These are phyloP conservation scores for Wickerhamomyces bisporus DNA, from an alignment of 805 yeast genomes.

Conservation along the genomic window DNA sequence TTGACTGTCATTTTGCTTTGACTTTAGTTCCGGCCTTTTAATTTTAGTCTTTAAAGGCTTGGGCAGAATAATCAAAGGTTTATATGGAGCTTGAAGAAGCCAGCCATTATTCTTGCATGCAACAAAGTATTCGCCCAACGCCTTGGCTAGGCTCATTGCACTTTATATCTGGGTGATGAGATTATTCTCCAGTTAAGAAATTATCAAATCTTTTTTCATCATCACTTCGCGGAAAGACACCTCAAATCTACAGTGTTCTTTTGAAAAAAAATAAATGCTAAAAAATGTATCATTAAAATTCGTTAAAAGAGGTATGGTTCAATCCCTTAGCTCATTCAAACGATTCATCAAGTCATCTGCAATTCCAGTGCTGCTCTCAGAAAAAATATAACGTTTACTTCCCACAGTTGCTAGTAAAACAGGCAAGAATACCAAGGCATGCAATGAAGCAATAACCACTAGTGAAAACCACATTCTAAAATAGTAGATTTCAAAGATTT, in stretches of 20 bases:
- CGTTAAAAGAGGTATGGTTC: not conserved
- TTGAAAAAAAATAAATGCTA: too few relatives aligned
- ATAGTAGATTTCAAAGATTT: slow-evolving; percentile 86
- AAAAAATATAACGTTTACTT: slow-evolving; percentile 45
- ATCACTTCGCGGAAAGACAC: not conserved
- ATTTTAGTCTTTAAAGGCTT: not conserved
- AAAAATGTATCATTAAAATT: too few relatives aligned
- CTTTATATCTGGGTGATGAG: too few relatives aligned
- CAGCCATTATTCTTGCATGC: slow-evolving; percentile 9
- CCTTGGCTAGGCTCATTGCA: slow-evolving; percentile 7
- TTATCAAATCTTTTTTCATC: not conserved
- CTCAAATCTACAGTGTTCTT: too few relatives aligned
- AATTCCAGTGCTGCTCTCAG: slow-evolving; percentile 28
- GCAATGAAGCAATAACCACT: slow-evolving; percentile 71
- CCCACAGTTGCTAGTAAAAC: slow-evolving; percentile 62
- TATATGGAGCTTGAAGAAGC: slow-evolving; percentile 3
- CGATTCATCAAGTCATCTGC: slow-evolving; percentile 26
- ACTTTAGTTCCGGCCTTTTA: not conserved
- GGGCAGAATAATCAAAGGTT: slow-evolving; percentile 1
- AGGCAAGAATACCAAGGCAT: slow-evolving; percentile 76
- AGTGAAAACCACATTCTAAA: slow-evolving; percentile 92
- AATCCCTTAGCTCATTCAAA: slow-evolving; percentile 8
- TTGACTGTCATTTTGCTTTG: slow-evolving; percentile 5
- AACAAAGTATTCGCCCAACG: slow-evolving; percentile 6
- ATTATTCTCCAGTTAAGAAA: too few relatives aligned